Percentiles rank a stretch among this genome's conserved stretches.
These are phyloP conservation scores for Psophocarpus tetragonolobus DNA, from an alignment of 306 rosid genomes.

Conservation along the genomic window DNA sequence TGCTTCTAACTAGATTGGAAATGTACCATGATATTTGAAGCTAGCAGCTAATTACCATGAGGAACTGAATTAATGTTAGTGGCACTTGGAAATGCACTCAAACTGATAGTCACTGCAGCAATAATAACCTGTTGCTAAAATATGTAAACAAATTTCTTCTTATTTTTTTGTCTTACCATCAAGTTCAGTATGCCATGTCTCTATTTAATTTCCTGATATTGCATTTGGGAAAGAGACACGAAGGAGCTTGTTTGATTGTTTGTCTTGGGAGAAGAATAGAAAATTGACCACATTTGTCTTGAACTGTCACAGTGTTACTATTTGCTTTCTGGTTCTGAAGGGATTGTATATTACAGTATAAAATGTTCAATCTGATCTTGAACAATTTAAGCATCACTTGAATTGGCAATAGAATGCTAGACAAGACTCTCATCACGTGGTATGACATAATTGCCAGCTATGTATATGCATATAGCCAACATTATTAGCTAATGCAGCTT, in stretches of 20 bases:
- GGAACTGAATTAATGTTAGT: background rate
- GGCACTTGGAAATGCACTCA: background rate
- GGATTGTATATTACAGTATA: background rate
- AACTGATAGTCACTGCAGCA: background rate
- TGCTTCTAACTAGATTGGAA: too few relatives aligned
- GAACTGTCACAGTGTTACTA: constrained; percentile 21
- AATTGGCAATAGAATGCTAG: constrained; percentile 12
- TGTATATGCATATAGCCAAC: constrained; percentile 11
- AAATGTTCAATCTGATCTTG: constrained; percentile 30
- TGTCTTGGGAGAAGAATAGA: constrained; percentile 1
- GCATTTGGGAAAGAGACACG: constrained; percentile 6
- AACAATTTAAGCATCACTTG: constrained; percentile 17
- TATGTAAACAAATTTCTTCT: background rate
- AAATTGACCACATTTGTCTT: constrained; percentile 30
- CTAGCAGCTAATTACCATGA: background rate
- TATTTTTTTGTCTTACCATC: constrained; percentile 10
- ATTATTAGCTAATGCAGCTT: constrained; percentile 25
- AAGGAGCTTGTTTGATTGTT: constrained; percentile 2
- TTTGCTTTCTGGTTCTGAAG: constrained; percentile 9
- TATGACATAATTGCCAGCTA: constrained; percentile 43
- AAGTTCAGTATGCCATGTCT: constrained; percentile 12
- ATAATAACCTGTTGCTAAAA: background rate
- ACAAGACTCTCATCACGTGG: constrained; percentile 41
- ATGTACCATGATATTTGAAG: background rate
- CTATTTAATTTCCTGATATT: background rate